Percentiles rank a stretch among this genome's conserved stretches.
These are phyloP conservation scores for Saccharomycopsis fodiens DNA, from an alignment of 805 yeast genomes.

Conservation along the genomic window DNA sequence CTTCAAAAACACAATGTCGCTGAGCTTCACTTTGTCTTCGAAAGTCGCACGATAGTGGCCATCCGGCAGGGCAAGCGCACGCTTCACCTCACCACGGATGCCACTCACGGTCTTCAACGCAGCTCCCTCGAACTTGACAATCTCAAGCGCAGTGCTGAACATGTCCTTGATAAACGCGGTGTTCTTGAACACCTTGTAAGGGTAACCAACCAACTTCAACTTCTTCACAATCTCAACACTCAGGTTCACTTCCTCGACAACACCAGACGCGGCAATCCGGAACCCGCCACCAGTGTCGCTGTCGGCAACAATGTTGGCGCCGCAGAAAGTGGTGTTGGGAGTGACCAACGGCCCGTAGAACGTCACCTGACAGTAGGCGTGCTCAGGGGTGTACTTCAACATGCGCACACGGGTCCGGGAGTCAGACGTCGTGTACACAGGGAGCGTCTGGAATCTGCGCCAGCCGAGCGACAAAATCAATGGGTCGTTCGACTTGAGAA, in stretches of 20 bases:
- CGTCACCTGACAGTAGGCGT: slow-evolving; percentile 90
- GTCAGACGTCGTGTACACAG: slow-evolving; percentile 92
- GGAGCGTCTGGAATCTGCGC: slow-evolving; percentile 97
- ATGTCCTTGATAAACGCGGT: slow-evolving; percentile 96
- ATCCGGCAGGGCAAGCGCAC: slow-evolving; percentile 90
- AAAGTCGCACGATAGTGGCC: slow-evolving; percentile 95
- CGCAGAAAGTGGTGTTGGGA: slow-evolving; percentile 96
- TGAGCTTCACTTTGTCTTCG: slow-evolving; percentile 88
- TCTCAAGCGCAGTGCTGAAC: slow-evolving; percentile 89
- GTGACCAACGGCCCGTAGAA: slow-evolving; percentile 96
- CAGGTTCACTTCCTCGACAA: slow-evolving; percentile 87
- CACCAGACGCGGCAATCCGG: slow-evolving; percentile 94
- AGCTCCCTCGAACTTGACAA: slow-evolving; percentile 97
- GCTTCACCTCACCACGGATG: slow-evolving; percentile 92
- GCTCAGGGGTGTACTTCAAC: slow-evolving; percentile 98
- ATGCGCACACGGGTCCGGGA: slow-evolving; percentile 96
- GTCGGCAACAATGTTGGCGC: slow-evolving; percentile 81
- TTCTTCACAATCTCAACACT: slow-evolving; percentile 91
- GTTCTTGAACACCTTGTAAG: slow-evolving; percentile 86
- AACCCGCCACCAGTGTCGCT: slow-evolving; percentile 82
- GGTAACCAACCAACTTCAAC: slow-evolving; percentile 89
- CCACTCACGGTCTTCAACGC: slow-evolving; percentile 95
- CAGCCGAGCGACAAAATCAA: slow-evolving; percentile 90
- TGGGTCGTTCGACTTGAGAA: slow-evolving; percentile 92
- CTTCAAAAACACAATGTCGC: slow-evolving; percentile 82